Percentiles rank a stretch among this genome's conserved stretches.
These are phyloP conservation scores for Persicaria maculosa DNA, from an alignment of 148 eudicot genomes.

Conservation along the genomic window DNA sequence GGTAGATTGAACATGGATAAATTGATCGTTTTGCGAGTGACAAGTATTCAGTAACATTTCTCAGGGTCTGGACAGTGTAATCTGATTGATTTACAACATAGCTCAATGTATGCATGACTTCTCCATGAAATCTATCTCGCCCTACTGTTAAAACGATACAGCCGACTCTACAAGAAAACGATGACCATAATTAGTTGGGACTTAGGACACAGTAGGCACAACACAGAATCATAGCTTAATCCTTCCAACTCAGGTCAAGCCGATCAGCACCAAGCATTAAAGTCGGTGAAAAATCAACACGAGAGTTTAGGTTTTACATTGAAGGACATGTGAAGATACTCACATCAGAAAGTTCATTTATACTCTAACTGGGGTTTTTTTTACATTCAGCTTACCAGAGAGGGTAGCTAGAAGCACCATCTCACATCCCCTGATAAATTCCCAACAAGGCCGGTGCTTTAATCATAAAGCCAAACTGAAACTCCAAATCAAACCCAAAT, in stretches of 20 bases:
- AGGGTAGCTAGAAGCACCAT: constrained; percentile 38
- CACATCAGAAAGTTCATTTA: constrained; percentile 44
- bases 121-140: constrained; percentile 58
- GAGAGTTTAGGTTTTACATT: constrained; percentile 47
- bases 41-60: constrained; percentile 76
- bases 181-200: background rate
- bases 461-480: constrained; percentile 12
- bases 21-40: constrained; percentile 50
- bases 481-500: too few species aligned
- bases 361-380: constrained; percentile 27
- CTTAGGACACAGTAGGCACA: background rate
- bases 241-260: background rate
- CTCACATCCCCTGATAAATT: constrained; percentile 47
- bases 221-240: background rate
- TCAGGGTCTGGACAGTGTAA: constrained; percentile 68
- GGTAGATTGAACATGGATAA: constrained; percentile 32
- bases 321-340: constrained; percentile 76
- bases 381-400: constrained; percentile 40
- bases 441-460: constrained; percentile 39
- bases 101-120: constrained; percentile 62
- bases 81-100: constrained; percentile 91
- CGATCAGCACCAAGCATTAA: background rate
- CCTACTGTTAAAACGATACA: constrained; percentile 79
- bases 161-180: constrained; percentile 49
- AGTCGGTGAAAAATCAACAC: too few species aligned